phyloP scores from a whole-genome alignment of 192 early-diverging fungal species.

The Coemansia sp. region DNA sequence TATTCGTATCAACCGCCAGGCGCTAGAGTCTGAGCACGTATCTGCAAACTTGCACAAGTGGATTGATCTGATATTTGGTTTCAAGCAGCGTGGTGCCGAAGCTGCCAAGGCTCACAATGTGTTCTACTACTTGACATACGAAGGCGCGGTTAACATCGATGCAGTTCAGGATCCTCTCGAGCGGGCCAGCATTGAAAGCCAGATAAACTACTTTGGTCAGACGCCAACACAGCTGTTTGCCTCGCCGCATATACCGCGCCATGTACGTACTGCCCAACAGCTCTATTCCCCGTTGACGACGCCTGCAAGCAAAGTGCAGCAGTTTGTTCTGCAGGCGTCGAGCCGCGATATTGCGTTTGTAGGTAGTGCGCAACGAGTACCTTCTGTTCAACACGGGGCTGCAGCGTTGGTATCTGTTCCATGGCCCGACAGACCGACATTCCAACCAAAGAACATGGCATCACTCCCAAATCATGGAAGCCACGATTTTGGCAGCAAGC shows the following conservation, averaged over 20 bases:
- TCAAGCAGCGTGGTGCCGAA: slow-evolving; percentile 85
- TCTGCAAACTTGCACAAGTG: slow-evolving; percentile 86
- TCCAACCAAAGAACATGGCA: not conserved
- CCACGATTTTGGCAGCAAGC: slow-evolving; percentile 1
- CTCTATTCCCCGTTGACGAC: slow-evolving; percentile 25
- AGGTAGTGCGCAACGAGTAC: slow-evolving; percentile 11
- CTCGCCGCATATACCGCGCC: slow-evolving; percentile 70
- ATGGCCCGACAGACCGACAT: slow-evolving; percentile 6
- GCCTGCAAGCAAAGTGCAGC: slow-evolving; percentile 33
- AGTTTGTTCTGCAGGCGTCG: slow-evolving; percentile 39
- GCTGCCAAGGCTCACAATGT: slow-evolving; percentile 87
- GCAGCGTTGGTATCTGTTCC: slow-evolving; percentile 5
- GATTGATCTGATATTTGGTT: slow-evolving; percentile 97
- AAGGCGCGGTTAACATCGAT: slow-evolving; percentile 93
- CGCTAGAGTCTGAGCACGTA: slow-evolving; percentile 83
- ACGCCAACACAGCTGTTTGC: slow-evolving; percentile 89
- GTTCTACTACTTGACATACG: slow-evolving; percentile 95
- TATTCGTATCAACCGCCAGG: slow-evolving; percentile 74
- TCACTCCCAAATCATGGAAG: not conserved
- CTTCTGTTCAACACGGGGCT: not conserved
- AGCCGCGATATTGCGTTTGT: slow-evolving; percentile 26
- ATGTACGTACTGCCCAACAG: slow-evolving; percentile 9
- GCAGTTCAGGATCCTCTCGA: slow-evolving; percentile 85
- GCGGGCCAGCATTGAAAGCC: slow-evolving; percentile 83
- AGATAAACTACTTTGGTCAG: slow-evolving; percentile 98